A percentile compares a stretch with the other conserved stretches of the same genome.
Evolutionary conservation across 1,284 basidiomycete species (phyloP).

Genomic region (Meripilus lineatus): DNA sequence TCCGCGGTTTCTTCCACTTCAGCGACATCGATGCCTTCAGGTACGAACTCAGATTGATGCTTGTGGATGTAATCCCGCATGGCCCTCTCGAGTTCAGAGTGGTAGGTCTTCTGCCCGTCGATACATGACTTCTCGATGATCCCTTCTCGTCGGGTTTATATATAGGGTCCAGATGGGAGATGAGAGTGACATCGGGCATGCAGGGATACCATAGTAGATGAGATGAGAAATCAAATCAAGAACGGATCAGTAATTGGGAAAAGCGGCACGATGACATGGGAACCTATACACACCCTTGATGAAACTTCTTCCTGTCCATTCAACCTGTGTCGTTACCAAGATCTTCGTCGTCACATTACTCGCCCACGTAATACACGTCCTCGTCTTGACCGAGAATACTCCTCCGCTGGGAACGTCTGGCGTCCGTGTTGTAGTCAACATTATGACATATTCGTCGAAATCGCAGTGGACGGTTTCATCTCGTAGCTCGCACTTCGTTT

Average conservation of each 20-base stretch:
- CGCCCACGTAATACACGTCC: constrained; percentile 94
- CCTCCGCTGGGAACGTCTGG: constrained; percentile 94
- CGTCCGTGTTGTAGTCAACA: constrained; percentile 87
- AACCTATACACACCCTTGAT: constrained; percentile 88
- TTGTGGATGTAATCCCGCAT: constrained; percentile 88
- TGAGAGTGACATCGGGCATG: not conserved
- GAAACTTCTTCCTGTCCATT: constrained; percentile 96
- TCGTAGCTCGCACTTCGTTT: constrained; percentile 90
- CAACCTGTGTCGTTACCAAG: constrained; percentile 86
- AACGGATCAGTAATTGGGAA: not conserved
- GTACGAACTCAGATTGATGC: constrained; percentile 86
- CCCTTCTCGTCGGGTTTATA: no score
- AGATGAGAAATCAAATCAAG: not conserved
- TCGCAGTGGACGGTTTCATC: constrained; percentile 85
- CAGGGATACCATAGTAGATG: not conserved
- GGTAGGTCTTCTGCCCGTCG: constrained; percentile 93
- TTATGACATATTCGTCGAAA: constrained; percentile 80
- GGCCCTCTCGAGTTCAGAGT: constrained; percentile 77
- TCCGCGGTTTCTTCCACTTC: constrained; percentile 31
- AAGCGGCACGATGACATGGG: not conserved
- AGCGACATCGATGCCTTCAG: constrained; percentile 67
- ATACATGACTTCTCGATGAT: constrained; percentile 91
- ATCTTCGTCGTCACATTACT: constrained; percentile 74
- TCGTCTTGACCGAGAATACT: constrained; percentile 90
- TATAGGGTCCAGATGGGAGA: not conserved